phyloP scores from a whole-genome alignment of 2,329 filamentous ascomycete species.

The Clonostachys chloroleuca region DNA sequence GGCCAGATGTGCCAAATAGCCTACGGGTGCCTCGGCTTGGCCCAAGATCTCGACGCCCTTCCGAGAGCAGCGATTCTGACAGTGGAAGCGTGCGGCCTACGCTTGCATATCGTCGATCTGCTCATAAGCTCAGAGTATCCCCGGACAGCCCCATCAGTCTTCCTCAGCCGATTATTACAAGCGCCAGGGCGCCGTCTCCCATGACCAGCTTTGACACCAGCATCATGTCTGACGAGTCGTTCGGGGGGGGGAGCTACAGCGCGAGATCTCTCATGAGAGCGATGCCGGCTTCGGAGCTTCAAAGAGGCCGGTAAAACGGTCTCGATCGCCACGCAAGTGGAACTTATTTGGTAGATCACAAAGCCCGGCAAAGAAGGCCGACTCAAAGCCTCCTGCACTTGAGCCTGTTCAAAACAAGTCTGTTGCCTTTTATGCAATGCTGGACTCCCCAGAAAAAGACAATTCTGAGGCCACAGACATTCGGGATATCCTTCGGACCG shows the following conservation, averaged over 20 bases:
- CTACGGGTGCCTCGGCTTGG: not conserved
- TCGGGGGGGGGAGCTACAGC: slow-evolving; percentile 33
- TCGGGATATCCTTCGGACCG: slow-evolving; percentile 45
- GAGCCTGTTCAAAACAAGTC: slow-evolving; percentile 41
- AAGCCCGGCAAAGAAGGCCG: slow-evolving; percentile 30
- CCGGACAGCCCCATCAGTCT: slow-evolving; percentile 40
- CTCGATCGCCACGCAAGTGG: slow-evolving; percentile 56
- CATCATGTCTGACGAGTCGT: slow-evolving; percentile 53
- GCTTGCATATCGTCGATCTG: slow-evolving; percentile 49
- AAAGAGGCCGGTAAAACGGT: slow-evolving; percentile 52
- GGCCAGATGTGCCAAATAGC: slow-evolving; percentile 7
- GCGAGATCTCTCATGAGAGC: slow-evolving; percentile 23
- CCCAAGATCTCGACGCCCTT: slow-evolving; percentile 34
- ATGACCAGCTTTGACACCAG: slow-evolving; percentile 54
- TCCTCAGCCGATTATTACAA: slow-evolving; percentile 48
- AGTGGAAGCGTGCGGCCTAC: slow-evolving; percentile 40
- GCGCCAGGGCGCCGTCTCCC: slow-evolving; percentile 36
- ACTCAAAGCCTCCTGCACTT: slow-evolving; percentile 29
- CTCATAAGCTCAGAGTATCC: slow-evolving; percentile 42
- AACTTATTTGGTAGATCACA: slow-evolving; percentile 58
- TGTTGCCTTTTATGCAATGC: slow-evolving; percentile 56
- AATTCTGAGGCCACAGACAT: slow-evolving; percentile 33
- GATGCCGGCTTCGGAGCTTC: slow-evolving; percentile 21
- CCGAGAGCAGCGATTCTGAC: slow-evolving; percentile 54
- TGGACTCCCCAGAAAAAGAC: slow-evolving; percentile 54